These are phyloP conservation scores for Amanita brunnescens DNA, from an alignment of 768 basidiomycete species.

Conservation along the genomic window DNA sequence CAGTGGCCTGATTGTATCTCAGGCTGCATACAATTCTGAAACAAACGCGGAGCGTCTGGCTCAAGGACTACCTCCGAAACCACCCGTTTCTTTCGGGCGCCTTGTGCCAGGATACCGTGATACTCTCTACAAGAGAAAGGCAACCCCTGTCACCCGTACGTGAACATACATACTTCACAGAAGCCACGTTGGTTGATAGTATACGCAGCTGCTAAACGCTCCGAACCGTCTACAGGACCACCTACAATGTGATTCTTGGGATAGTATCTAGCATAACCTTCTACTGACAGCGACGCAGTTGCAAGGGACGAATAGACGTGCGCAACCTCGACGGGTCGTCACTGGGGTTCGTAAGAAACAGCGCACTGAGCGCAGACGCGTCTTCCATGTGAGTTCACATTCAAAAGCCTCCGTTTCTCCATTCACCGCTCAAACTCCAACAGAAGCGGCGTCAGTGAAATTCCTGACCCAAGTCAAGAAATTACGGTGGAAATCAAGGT, in stretches of 20 bases:
- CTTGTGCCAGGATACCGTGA: conserved; percentile 18
- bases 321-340: conserved; percentile 21
- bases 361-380: conserved; percentile 19
- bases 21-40: conserved; percentile 15
- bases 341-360: conserved; percentile 20
- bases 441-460: conserved; percentile 25
- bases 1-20: conserved; percentile 14
- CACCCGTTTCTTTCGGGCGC: conserved; percentile 24
- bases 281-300: conserved; percentile 11
- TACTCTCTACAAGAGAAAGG: conserved; percentile 8
- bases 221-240: not conserved
- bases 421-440: not conserved
- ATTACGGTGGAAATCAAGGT: not conserved
- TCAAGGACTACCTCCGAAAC: conserved; percentile 33
- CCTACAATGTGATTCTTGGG: not conserved
- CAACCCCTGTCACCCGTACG: conserved; percentile 22
- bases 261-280: not conserved
- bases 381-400: conserved; percentile 16
- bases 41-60: conserved; percentile 38
- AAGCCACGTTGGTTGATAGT: not conserved
- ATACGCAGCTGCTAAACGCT: not conserved
- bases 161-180: not conserved
- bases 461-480: not conserved
- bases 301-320: conserved; percentile 29
- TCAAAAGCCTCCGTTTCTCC: not conserved